Evolutionary conservation across 129 eudicot species (phyloP), one percentile per base, ranked within the genome.

Genomic region (Calendula officinalis): DNA sequence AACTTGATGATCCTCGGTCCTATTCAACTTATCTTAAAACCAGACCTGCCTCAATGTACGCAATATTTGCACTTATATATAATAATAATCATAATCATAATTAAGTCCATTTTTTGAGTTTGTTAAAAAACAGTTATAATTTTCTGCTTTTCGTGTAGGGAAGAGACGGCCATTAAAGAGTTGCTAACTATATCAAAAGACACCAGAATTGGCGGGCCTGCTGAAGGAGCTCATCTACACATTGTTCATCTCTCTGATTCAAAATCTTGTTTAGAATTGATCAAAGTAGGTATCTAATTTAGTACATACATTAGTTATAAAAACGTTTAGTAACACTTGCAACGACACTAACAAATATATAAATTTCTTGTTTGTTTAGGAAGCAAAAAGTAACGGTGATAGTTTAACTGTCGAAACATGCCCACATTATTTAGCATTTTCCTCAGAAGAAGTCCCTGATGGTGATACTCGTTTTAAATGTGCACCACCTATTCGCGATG

Each of bases 391-490:
- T 70, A 83, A 68, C 3, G 99, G 99, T 42, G 95, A 94, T 72
- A 88, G 99, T 42, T 9, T 94, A 51, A 83, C 96, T 36, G 86
- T 94, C 3, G 99, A 94, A 80, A 94, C 99, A 32, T 94, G 99
- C 76, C 97, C 99, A 36, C 99, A 94, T 72, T 94, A 94, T 72
- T 75, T 94, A 70, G 96, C 99, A 50, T 94, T 94, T 75, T 81
- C 97, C 36, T 83, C 95, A 1, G 97, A 94, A 66, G 92, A 83
- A 14, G 89, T 94, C 55, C 86, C 76, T 60, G 97, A 94, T 71
- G 97, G 99, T 39, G 95, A 94, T 66, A 94, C 99, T 27, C 96
- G 97, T 12, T 94, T 94, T 66, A 94, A 94, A 82, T 94, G 99
- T 67, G 70, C 97, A 36, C 99, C 99, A 10, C 99, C 99, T 15